Base-by-base conservation (phyloP, 768 basidiomycete genomes). In the Suillus subalutaceus region DNA sequence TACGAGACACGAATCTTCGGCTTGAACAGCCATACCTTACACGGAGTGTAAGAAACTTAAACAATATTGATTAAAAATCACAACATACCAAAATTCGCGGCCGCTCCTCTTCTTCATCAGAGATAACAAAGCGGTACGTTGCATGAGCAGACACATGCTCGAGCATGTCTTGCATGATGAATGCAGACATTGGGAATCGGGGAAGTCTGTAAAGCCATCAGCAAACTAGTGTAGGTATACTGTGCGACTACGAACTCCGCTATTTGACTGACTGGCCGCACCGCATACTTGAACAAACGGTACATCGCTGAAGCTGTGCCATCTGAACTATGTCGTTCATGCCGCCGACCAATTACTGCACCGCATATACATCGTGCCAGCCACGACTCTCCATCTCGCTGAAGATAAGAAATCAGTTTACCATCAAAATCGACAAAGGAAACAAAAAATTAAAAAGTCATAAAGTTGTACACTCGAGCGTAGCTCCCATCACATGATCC, bases 11-110 rank as follows among this genome's bases (percentile, higher is more conserved):
- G 87, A 70, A 99, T 87, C 68, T 84, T 89, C 0, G 96, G 95
- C 76, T 96, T 97, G 85, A 99, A 97, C 26, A 98, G 74, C 96
- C 97, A 98, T 26, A 98, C 83, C 95, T 96, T 72, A 35, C 15
- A 20, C 61, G 13, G 23, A 35, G 15, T 23, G 12, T 7, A 6
- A 56, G 48, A 0, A 38, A 43, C 8, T 20, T 35, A 40, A 15
- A 32, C 1, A 2, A 66, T 35, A 10, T 4, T 6, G 35, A 6
- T 37, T 44, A 8, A 48, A 38, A 13, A 41, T 23, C 26, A 6
- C 7, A 26, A 81, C 91, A 66, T 63, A 97, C 95, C 68, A 97
- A 80, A 16, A 98, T 83, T 63, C 90, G 83, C 5, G 92, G 88
- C 35, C 83, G 85, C 67, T 94, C 93, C 37, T 90, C 87, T 72